Base-by-base conservation (phyloP, 2,329 filamentous ascomycete species). In the Aureobasidium sp. region DNA sequence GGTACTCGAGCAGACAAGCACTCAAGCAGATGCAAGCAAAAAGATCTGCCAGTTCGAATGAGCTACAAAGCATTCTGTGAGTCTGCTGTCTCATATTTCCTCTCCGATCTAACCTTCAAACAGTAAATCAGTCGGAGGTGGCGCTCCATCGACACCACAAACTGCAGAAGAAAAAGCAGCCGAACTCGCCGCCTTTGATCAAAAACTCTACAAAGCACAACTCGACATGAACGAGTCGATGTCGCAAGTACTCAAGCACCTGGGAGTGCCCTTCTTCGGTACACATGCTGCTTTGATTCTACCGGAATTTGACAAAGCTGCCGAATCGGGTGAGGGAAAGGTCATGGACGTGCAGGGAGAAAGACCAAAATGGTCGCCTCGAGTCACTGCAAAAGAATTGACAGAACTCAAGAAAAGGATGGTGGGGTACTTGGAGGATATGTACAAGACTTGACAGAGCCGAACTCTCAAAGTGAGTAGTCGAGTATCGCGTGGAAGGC, bases 211-310 rank as follows among this genome's bases (percentile, higher is more conserved):
- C 59, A 74, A 71, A 52, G 81, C 81, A 2, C 76, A 78, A 47
- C 67, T 68, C 35, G 71, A 78, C 10, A 84, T 86, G 82, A 73
- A 77, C 0, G 70, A 73, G n/a, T 75, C 76, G 12, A 79, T 84
- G 66, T 72, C 70, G 6, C 64, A 67, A 1, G 79, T 80, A 58
- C 64, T 86, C 41, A 78, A 78, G 54, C 69, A 66, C 6, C 63
- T 85, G 27, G 79, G 77, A 7, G 75, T 84, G 30, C 81, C 81
- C 0, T 84, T 84, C 62, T 84, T 83, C 61, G 76, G 74, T 5
- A 75, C 78, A 24, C 71, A 70, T 53, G 59, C 66, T 35, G 68
- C 71, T 10, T 60, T 77, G 29, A 66, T 79, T 25, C 55, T 71
- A 16, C 59, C 61, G 5, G 64, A 66, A 14, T 59, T 59, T 8